A percentile compares a stretch with the other conserved stretches of the same genome.
phyloP scores from a whole-genome alignment of 352 stramenopile species.

The Globisporangium abappressorium region DNA sequence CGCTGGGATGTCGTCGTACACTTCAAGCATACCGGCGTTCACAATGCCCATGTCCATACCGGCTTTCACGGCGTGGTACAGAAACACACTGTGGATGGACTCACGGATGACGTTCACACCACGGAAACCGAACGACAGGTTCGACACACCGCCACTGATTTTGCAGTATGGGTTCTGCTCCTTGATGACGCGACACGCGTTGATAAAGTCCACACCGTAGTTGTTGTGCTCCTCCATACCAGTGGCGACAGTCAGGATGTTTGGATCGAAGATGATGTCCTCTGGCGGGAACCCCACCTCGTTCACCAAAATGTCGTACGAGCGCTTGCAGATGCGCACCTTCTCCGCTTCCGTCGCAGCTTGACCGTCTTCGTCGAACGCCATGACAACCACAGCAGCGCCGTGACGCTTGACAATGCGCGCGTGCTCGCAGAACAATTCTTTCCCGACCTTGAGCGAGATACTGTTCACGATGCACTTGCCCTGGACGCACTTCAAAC shows the following conservation, averaged over 20 bases:
- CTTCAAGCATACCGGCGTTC: conserved; percentile 88
- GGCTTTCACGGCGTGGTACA: conserved; percentile 94
- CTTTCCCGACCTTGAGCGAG: conserved; percentile 96
- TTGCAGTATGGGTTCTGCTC: conserved; percentile 94
- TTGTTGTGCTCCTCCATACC: conserved; percentile 98
- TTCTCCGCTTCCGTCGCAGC: conserved; percentile 94
- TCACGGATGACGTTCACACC: conserved; percentile 98
- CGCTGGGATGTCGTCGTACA: conserved; percentile 83
- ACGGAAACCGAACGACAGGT: conserved; percentile 97
- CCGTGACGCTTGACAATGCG: conserved; percentile 94
- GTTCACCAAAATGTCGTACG: conserved; percentile 96
- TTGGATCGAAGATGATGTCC: conserved; percentile 98
- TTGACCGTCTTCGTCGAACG: conserved; percentile 97
- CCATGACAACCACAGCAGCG: conserved; percentile 96
- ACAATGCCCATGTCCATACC: conserved; percentile 99
- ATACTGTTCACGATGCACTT: conserved; percentile 98
- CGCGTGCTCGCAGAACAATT: conserved; percentile 94
- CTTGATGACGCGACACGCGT: conserved; percentile 93
- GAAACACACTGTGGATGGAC: conserved; percentile 95
- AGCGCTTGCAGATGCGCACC: conserved; percentile 97
- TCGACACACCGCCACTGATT: conserved; percentile 95
- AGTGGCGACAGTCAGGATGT: conserved; percentile 97
- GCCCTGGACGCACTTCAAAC: conserved; percentile 97
- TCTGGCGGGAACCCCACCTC: conserved; percentile 93
- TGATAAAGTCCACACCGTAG: conserved; percentile 98